Conservation (phyloP, 352 stramenopile genomes). For the Thalassiosira livingstoniorum region DNA sequence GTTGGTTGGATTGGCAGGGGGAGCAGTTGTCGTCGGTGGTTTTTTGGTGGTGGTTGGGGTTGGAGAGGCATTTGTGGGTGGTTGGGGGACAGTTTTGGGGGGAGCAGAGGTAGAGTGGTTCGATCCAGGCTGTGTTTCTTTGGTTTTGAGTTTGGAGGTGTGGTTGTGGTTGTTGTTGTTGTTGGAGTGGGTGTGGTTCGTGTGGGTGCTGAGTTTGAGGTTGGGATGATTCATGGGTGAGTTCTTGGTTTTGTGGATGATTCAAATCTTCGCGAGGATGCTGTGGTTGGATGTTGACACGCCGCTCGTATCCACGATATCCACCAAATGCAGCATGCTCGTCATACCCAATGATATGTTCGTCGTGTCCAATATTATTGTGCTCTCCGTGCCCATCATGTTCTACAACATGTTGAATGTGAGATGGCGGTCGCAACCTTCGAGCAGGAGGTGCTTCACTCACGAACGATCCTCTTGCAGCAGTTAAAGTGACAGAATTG, state of each 20-base stretch:
- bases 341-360: no score
- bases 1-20: slow-evolving; percentile 35
- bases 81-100: slow-evolving; percentile 11
- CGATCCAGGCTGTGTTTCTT: slow-evolving; percentile 2
- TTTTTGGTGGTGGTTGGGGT: slow-evolving; percentile 56
- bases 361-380: no score
- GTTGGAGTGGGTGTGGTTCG: background rate
- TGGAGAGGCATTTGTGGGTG: slow-evolving; percentile 43
- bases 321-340: no score
- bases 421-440: no score
- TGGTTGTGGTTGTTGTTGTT: no score
- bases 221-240: background rate
- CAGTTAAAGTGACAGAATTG: no score
- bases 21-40: slow-evolving; percentile 45
- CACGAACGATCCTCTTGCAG: no score
- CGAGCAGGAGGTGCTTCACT: no score
- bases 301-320: no score
- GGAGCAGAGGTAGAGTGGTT: slow-evolving; percentile 33
- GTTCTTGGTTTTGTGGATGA: background rate
- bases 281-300: no score
- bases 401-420: no score
- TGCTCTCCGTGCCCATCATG: no score
- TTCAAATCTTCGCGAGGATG: background rate
- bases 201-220: background rate
- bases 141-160: background rate